Base-by-base conservation (phyloP, 2,329 filamentous ascomycete genomes). In the Talaromyces verruculosus region DNA sequence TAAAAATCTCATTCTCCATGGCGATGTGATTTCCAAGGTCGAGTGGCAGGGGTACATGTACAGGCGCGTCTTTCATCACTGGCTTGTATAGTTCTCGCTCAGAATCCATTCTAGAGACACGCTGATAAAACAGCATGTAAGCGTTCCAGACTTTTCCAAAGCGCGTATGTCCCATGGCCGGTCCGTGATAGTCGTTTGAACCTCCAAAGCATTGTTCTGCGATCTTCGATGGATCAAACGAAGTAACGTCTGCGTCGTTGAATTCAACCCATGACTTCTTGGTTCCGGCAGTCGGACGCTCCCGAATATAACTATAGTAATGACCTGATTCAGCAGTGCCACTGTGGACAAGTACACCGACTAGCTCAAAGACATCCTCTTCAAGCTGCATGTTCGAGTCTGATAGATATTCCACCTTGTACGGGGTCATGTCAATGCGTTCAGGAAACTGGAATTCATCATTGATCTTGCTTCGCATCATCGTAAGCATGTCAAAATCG, bases 91-190 rank as follows among this genome's bases (percentile, higher is more conserved):
- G 72, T 33, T 83, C 78, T 70, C 86, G 83, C 67, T 86, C 84
- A 17, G 78, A 76, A 19, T 83, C 81, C 65, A 93, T 83, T 4
- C 87, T 86, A 0, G 89, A 89, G 3, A 88, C 86, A 59, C 95
- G 88, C 76, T 97, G 91, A 76, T 99, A 99, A 77, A 99, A 98
- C 8, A 99, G 84, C 91, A 99, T 98, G 77, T 99, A 99, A 13
- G 94, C 95, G 75, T 92, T 98, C 82, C 89, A 81, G 4, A 86
- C 85, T 77, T 93, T 94, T 71, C 89, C 86, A 69, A 84, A 87
- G 0, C 81, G 70, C 19, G 82, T 75, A 35, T 76, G 73, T 19
- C 67, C 80, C 79, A 71, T 81, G 78, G 60, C 71, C 73, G 67
- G 85, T 80, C 72, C 82, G 80, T 68, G 84, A 71, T 67, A 80